phyloP scores from a whole-genome alignment of 148 eudicot genomes.

The Diospyros lotus region DNA sequence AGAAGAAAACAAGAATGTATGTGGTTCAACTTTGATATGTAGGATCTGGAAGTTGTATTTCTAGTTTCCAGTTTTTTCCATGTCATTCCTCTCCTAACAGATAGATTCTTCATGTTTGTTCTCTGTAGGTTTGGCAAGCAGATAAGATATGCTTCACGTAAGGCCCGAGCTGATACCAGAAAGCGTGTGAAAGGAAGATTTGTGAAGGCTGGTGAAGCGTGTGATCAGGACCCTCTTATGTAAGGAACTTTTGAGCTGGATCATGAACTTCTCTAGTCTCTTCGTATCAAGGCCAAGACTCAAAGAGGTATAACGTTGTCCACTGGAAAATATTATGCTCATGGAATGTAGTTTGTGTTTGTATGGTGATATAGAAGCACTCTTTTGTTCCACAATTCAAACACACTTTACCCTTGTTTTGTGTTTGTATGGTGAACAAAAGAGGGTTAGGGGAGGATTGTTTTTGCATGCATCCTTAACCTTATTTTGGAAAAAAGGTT shows the following conservation, averaged over 20 bases:
- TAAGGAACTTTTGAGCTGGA: conserved; percentile 7
- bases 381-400: too few relatives aligned
- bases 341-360: background rate
- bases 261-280: conserved; percentile 3
- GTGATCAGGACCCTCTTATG: conserved; percentile 36
- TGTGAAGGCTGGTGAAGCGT: conserved; percentile 48
- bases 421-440: too few relatives aligned
- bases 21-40: conserved; percentile 5
- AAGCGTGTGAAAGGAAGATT: conserved; percentile 58
- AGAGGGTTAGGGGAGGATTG: too few relatives aligned
- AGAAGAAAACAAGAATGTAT: conserved; percentile 64
- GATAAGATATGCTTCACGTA: conserved; percentile 55
- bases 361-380: background rate
- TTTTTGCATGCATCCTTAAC: too few relatives aligned
- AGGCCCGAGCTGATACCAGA: conserved; percentile 59
- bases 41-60: background rate
- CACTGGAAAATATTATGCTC: background rate
- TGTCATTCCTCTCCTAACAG: background rate
- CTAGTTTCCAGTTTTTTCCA: background rate
- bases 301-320: background rate
- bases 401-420: too few relatives aligned
- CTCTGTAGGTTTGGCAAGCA: conserved; percentile 48
- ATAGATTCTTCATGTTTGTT: background rate
- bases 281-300: background rate
- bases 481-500: too few relatives aligned